Evolutionary conservation across 1,284 basidiomycete species (phyloP).

Genomic region (Porodaedalea pini): DNA sequence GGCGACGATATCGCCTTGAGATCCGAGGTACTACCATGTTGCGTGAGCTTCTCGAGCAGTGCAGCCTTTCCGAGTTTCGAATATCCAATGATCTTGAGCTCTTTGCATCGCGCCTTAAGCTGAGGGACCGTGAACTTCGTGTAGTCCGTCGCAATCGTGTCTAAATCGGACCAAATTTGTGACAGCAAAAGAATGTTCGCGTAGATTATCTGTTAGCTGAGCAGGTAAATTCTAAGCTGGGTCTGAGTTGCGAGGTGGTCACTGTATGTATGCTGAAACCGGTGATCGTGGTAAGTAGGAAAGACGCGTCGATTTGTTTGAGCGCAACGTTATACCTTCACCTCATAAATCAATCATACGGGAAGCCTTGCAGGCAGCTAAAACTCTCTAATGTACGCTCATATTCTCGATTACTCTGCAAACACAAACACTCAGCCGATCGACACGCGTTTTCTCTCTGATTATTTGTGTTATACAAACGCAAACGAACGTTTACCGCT

Average conservation of each 20-base stretch:
- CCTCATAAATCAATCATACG: background rate
- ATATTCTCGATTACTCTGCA: too few species aligned
- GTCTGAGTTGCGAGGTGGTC: background rate
- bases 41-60: conserved; percentile 49
- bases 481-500: too few species aligned
- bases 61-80: conserved; percentile 61
- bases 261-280: background rate
- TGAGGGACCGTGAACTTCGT: conserved; percentile 52
- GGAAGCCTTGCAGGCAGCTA: too few species aligned
- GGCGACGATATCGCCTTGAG: background rate
- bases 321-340: background rate
- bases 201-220: background rate
- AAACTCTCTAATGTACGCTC: too few species aligned
- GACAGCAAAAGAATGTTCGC: background rate
- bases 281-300: background rate
- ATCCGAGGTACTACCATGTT: background rate
- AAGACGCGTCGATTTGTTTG: background rate
- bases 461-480: too few species aligned
- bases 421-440: background rate
- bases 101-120: conserved; percentile 65
- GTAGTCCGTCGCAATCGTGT: background rate
- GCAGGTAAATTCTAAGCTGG: background rate
- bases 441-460: too few species aligned
- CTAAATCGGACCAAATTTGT: background rate
- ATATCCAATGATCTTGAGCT: conserved; percentile 54